Base-by-base conservation (phyloP, 805 yeast species). In the Candida manassasensis region DNA sequence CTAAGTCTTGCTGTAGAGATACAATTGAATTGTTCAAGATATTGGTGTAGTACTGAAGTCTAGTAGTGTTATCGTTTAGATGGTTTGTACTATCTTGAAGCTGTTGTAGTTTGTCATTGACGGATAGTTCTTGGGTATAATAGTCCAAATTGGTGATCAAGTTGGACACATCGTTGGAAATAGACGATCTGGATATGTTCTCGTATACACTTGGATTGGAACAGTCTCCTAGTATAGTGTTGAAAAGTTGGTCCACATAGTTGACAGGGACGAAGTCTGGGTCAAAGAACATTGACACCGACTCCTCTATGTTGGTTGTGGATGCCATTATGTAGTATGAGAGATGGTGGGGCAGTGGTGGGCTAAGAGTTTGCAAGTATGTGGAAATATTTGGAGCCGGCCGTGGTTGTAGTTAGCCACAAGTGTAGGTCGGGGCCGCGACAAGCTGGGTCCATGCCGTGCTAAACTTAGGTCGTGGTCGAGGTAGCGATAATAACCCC, bases 241-340 rank as follows among this genome's bases (percentile, higher is more conserved):
- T 3, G 70, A 77, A 69, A 11, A 82, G 57, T 2, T 83, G 79
- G 50, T 83, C 85, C 13, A 83, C 69, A 47, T 73, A 83, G 27
- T 75, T 75, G 36, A 75, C 73, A 1, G 87, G 83, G 12, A 72
- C 75, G 49, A 81, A 82, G 17, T 73, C 75, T 14, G 71, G 74
- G 42, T 81, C 85, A 41, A 80, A 78, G 61, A 83, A 83, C 78
- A 82, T 81, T 9, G 76, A 59, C 3, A 81, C 55, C 1, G 80
- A 66, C 11, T 75, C 74, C 36, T 50, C 52, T n/a, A 29, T 6
- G 21, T 27, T 10, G 12, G 9, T 24, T n/a, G 8, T 24, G 9
- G 27, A 24, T 11, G 27, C 6, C 27, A 24, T 24, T n/a, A n/a
- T n/a, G n/a, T n/a, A n/a, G n/a, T n/a, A n/a, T n/a, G n/a, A n/a